phyloP scores from a whole-genome alignment of 2,329 filamentous ascomycete genomes.

The Metarhizium album region DNA sequence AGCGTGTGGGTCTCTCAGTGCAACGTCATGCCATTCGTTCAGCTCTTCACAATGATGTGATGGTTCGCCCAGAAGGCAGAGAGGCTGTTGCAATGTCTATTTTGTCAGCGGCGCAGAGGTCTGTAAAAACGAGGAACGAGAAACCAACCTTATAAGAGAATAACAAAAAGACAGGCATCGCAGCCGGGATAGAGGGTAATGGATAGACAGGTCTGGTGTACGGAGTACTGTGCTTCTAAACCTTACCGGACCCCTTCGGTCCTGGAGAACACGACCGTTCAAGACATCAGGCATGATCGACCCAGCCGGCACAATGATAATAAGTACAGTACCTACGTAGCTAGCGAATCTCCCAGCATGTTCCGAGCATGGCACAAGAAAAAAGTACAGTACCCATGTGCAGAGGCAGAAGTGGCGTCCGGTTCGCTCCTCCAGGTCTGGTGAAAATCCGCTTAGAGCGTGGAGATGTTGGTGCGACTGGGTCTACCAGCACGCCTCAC shows the following conservation, averaged over 20 bases:
- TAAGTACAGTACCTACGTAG: too few relatives aligned
- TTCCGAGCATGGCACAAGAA: slow-evolving; percentile 2
- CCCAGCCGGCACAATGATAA: too few relatives aligned
- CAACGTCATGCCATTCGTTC: slow-evolving; percentile 31
- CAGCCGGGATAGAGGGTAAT: too few relatives aligned
- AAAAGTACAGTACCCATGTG: slow-evolving; percentile 8
- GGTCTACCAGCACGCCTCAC: not conserved
- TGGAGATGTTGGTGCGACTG: not conserved
- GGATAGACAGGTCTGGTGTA: too few relatives aligned
- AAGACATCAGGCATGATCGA: not conserved
- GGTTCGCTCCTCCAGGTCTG: not conserved
- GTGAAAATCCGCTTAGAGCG: not conserved
- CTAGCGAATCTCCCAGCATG: not conserved
- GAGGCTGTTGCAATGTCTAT: slow-evolving; percentile 34
- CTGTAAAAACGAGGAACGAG: not conserved
- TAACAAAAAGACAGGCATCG: not conserved
- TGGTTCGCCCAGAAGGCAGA: slow-evolving; percentile 34
- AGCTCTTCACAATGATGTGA: slow-evolving; percentile 48
- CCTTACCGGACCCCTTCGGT: too few relatives aligned
- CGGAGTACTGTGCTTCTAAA: too few relatives aligned
- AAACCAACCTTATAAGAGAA: slow-evolving; percentile 3
- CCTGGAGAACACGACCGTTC: not conserved
- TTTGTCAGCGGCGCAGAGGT: slow-evolving; percentile 10
- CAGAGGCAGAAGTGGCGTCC: slow-evolving; percentile 1
- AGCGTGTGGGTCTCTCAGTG: slow-evolving; percentile 34